Conservation (phyloP, 805 yeast species). For the Metschnikowia cerradonensis region DNA sequence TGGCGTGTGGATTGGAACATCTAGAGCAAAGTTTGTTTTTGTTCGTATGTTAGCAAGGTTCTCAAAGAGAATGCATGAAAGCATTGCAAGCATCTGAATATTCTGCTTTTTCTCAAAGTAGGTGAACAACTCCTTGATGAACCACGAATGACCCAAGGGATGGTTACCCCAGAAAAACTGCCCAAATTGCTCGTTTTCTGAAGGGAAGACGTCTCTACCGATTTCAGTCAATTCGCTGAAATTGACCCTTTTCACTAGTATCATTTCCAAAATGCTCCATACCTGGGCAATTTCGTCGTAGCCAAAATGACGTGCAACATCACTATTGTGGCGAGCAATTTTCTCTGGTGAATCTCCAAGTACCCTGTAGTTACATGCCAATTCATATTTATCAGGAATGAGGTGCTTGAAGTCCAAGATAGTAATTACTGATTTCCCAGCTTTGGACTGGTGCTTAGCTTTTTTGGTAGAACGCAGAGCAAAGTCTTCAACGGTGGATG, state of each 20-base stretch:
- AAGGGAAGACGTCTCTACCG: constrained; percentile 5
- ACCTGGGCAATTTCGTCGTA: constrained; percentile 62
- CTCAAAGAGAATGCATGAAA: constrained; percentile 66
- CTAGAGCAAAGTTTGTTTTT: constrained; percentile 16
- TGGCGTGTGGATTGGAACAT: constrained; percentile 47
- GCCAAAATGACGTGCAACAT: constrained; percentile 63
- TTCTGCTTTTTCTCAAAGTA: constrained; percentile 65
- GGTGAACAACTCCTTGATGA: constrained; percentile 55
- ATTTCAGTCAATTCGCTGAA: constrained; percentile 9
- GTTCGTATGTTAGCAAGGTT: constrained; percentile 19
- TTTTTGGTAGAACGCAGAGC: constrained; percentile 19
- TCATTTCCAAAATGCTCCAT: constrained; percentile 61
- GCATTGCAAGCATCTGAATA: constrained; percentile 86
- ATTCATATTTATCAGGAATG: constrained; percentile 69
- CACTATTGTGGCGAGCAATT: constrained; percentile 65
- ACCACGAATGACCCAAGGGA: constrained; percentile 69
- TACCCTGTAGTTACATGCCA: constrained; percentile 64
- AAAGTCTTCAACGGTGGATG: constrained; percentile 38
- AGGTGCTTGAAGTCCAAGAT: constrained; percentile 63
- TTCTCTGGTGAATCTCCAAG: constrained; percentile 60
- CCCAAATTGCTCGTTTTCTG: constrained; percentile 10
- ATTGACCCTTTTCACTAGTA: constrained; percentile 35
- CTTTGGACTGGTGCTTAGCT: constrained; percentile 19
- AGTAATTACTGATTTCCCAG: constrained; percentile 52
- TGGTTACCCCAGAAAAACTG: constrained; percentile 74